Evolutionary conservation across 108 stramenopile species (phyloP), one percentile per base, ranked within the genome.

Genomic region (Licmophora abbreviata): DNA sequence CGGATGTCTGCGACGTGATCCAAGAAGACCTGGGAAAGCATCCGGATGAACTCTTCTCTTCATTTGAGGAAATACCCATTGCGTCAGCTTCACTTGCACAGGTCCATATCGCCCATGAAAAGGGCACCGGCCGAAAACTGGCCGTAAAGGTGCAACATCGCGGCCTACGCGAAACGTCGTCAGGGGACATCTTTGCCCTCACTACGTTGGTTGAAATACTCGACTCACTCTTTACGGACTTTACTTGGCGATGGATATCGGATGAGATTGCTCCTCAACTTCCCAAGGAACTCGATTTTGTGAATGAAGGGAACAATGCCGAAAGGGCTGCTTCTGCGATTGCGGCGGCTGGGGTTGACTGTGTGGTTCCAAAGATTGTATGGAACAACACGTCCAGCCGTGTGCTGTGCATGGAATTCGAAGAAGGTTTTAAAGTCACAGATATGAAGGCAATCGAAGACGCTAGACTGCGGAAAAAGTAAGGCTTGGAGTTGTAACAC

Each of bases 11-110:
- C 26, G 31, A 40, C 12, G 88, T 95, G 0, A 68, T 96, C 10
- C 27, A 59, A 14, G 91, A 95, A 70, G 93, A 94, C 21, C 60
- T 95, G 18, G 84, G 86, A 22, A 49, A 44, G 12, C 31, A 43
- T 14, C 82, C 91, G 0, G 78, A 93, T 4, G 84, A 91, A 3
- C 29, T 93, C 21, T 95, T 91, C 68, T 75, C 64, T 23, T 33
- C 64, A 22, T 95, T 97, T 56, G 81, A 92, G 5, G 56, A 42
- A 6, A 52, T 51, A 36, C 95, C 96, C 20, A 74, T 97, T 56
- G 96, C 96, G 2, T 88, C 85, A 6, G 96, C 96, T 4, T 84
- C 81, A 10, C 58, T 97, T 17, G 96, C 96, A 1, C 96, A 97
- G 58, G 97, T 97, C 9, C 83, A 87, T 43, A 61, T 73, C 0